phyloP scores from a whole-genome alignment of 2,329 filamentous ascomycete genomes.

The Monosporascus sp. region DNA sequence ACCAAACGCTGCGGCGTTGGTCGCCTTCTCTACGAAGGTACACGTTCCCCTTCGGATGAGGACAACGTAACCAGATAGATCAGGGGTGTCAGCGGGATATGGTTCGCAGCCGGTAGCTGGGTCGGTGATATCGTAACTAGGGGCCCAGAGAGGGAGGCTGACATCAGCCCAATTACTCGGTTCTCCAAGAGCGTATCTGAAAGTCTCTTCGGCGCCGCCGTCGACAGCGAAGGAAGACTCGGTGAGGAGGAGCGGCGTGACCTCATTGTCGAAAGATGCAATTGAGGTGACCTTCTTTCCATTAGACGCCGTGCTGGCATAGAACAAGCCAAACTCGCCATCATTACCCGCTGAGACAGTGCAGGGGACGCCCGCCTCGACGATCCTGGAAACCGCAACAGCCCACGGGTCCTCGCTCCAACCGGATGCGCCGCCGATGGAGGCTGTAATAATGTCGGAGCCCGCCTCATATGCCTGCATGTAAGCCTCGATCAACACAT shows the following conservation, averaged over 20 bases:
- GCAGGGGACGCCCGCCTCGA: conserved; percentile 47
- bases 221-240: conserved; percentile 37
- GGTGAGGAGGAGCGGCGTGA: conserved; percentile 37
- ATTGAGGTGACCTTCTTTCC: conserved; percentile 43
- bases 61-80: conserved; percentile 53
- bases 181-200: conserved; percentile 38
- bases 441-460: conserved; percentile 51
- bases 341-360: conserved; percentile 49
- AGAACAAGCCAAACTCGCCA: conserved; percentile 43
- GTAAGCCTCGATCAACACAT: conserved; percentile 55
- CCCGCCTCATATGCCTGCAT: conserved; percentile 57
- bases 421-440: conserved; percentile 45
- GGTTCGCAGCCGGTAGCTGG: conserved; percentile 46
- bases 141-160: conserved; percentile 44
- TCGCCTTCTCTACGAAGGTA: conserved; percentile 48
- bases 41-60: conserved; percentile 56
- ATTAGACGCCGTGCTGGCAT: conserved; percentile 41
- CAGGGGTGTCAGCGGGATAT: conserved; percentile 47
- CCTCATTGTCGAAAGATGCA: conserved; percentile 44
- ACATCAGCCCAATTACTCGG: conserved; percentile 40
- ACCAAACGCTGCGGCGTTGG: conserved; percentile 47
- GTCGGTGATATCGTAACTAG: conserved; percentile 43
- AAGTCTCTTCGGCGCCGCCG: conserved; percentile 27
- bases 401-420: conserved; percentile 50
- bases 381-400: conserved; percentile 45